Evolutionary conservation across 2,329 filamentous ascomycete genomes (phyloP).

Genomic region (Torrubiellomyces zombiae): DNA sequence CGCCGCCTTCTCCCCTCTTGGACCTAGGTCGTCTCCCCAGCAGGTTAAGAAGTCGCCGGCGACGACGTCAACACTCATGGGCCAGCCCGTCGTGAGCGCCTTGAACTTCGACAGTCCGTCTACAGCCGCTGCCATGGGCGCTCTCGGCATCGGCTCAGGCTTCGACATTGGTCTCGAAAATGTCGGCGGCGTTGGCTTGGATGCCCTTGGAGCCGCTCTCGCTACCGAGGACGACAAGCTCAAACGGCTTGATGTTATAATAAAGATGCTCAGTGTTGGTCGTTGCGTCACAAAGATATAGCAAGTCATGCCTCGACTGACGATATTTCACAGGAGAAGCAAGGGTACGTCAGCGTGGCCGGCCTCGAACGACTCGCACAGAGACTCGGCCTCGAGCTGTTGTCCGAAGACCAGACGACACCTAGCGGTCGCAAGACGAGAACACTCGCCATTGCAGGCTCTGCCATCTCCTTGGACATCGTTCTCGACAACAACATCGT

Average conservation of each 20-base stretch:
- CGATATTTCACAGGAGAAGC: slow-evolving; percentile 19
- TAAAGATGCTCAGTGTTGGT: slow-evolving; percentile 32
- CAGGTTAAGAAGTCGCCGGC: slow-evolving; percentile 48
- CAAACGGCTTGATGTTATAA: slow-evolving; percentile 34
- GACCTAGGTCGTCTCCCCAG: slow-evolving; percentile 43
- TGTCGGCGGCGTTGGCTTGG: slow-evolving; percentile 30
- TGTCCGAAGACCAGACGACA: slow-evolving; percentile 38
- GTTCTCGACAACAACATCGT: slow-evolving; percentile 45
- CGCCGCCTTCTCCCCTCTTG: slow-evolving; percentile 42
- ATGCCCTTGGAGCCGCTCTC: slow-evolving; percentile 19
- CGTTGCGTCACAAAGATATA: too few relatives aligned
- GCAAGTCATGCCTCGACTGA: neutral
- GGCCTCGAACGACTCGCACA: slow-evolving; percentile 56
- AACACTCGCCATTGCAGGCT: slow-evolving; percentile 45
- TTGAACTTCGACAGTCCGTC: slow-evolving; percentile 49
- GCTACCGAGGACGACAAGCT: slow-evolving; percentile 36
- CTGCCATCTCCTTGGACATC: slow-evolving; percentile 43
- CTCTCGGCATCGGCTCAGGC: slow-evolving; percentile 29
- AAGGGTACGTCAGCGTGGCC: slow-evolving; percentile 55
- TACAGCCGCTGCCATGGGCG: slow-evolving; percentile 43
- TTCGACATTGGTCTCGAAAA: slow-evolving; percentile 37
- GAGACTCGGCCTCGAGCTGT: slow-evolving; percentile 46
- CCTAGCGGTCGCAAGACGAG: slow-evolving; percentile 30
- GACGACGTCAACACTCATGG: slow-evolving; percentile 31
- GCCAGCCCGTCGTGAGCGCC: slow-evolving; percentile 25